phyloP scores from a whole-genome alignment of 345 rosid species.

The Noccaea caerulescens region DNA sequence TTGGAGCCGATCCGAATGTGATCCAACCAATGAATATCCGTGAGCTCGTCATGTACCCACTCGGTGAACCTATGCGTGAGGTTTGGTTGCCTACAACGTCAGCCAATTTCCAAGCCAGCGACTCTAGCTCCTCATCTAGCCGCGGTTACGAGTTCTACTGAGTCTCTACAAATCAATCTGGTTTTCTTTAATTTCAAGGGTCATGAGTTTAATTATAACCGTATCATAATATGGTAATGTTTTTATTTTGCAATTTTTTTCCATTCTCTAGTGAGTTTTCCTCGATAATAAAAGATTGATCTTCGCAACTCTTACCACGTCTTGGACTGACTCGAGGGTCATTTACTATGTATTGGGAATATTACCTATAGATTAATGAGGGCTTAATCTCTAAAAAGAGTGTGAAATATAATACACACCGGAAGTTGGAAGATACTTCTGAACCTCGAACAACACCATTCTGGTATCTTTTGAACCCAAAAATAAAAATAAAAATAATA shows the following conservation, averaged over 20 bases:
- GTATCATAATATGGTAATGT: background rate
- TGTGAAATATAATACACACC: too few species aligned
- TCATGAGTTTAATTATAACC: too few species aligned
- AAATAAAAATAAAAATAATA: too few species aligned
- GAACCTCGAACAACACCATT: too few species aligned
- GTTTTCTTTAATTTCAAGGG: background rate
- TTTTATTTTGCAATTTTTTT: background rate
- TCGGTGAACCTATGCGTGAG: slow-evolving; percentile 39
- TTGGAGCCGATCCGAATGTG: slow-evolving; percentile 39
- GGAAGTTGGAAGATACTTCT: too few species aligned
- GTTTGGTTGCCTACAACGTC: slow-evolving; percentile 21
- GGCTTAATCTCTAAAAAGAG: too few species aligned
- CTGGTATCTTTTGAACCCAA: too few species aligned
- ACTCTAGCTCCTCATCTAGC: slow-evolving; percentile 4
- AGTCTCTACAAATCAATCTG: slow-evolving; percentile 9
- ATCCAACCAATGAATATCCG: slow-evolving; percentile 40
- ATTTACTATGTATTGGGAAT: too few species aligned
- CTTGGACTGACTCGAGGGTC: background rate
- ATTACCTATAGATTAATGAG: too few species aligned
- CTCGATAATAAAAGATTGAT: slow-evolving; percentile 31
- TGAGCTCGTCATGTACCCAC: slow-evolving; percentile 35
- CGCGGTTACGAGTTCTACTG: slow-evolving; percentile 32
- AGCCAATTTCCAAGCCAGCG: slow-evolving; percentile 18
- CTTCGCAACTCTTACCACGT: background rate
- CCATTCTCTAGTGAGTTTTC: slow-evolving; percentile 9